A percentile compares a stretch with the other conserved stretches of the same genome.
Evolutionary conservation across 306 rosid species (phyloP).

Genomic region (Dalbergia cultrata): DNA sequence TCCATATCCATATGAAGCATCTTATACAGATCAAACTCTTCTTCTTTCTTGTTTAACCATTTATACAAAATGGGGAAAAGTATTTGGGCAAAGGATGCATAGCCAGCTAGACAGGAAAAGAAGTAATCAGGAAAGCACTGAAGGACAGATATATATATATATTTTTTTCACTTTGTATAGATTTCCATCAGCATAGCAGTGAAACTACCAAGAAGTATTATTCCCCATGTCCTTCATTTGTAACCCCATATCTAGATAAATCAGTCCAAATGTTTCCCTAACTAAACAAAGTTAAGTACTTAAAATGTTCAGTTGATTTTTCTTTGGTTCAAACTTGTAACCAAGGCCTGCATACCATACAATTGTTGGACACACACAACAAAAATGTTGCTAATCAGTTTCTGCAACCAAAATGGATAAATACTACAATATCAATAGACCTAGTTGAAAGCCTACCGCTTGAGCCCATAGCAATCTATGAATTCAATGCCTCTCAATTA

Average conservation of each 20-base stretch:
- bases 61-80: not conserved
- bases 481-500: conserved; percentile 18
- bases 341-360: conserved; percentile 11
- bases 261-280: conserved; percentile 29
- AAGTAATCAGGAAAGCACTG: conserved; percentile 7
- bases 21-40: conserved; percentile 19
- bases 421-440: not conserved
- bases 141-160: conserved; percentile 18
- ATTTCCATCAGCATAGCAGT: conserved; percentile 11
- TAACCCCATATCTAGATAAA: conserved; percentile 10
- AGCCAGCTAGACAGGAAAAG: conserved; percentile 7
- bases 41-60: not conserved
- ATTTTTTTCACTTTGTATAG: not conserved
- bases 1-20: conserved; percentile 14
- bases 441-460: conserved; percentile 22
- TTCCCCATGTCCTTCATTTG: not conserved
- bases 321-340: not conserved
- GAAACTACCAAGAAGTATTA: conserved; percentile 20
- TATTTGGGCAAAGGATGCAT: not conserved
- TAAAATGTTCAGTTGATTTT: conserved; percentile 24
- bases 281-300: conserved; percentile 3
- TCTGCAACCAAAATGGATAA: conserved; percentile 16
- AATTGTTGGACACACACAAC: conserved; percentile 1
- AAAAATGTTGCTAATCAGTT: conserved; percentile 17
- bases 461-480: conserved; percentile 13